Evolutionary conservation across 2,329 filamentous ascomycete species (phyloP).

Genomic region (Sporothrix euskadiensis): DNA sequence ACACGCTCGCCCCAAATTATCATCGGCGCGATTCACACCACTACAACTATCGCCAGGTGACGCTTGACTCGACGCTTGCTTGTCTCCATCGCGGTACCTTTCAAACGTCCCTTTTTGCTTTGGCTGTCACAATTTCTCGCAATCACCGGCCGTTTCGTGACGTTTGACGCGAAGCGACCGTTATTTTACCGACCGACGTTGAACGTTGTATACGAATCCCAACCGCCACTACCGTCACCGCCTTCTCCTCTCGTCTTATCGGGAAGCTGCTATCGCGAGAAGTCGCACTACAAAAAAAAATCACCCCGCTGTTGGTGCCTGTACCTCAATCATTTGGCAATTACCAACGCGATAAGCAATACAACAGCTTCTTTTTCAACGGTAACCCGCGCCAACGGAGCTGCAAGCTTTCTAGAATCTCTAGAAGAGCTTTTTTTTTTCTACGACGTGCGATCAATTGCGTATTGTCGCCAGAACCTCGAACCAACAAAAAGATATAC

Average conservation of each 20-base stretch:
- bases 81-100: conserved; percentile 5
- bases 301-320: conserved; percentile 30
- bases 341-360: conserved; percentile 6
- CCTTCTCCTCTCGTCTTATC: conserved; percentile 33
- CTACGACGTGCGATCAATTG: not conserved
- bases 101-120: not conserved
- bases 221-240: conserved; percentile 29
- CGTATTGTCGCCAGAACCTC: not conserved
- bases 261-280: conserved; percentile 28
- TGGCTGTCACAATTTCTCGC: conserved; percentile 19
- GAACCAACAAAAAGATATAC: not conserved
- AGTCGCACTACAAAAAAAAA: not conserved
- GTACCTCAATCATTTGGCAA: not conserved
- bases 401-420: conserved; percentile 9
- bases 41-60: conserved; percentile 32
- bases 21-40: conserved; percentile 37
- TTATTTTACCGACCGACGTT: not conserved
- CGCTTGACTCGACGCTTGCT: conserved; percentile 32
- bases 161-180: not conserved
- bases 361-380: not conserved
- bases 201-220: conserved; percentile 5
- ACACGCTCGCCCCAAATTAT: not conserved
- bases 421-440: conserved; percentile 9
- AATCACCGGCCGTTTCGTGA: conserved; percentile 28
- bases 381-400: not conserved